Evolutionary conservation across 306 rosid genomes (phyloP).

Genomic region (Pterocarpus macrocarpus): DNA sequence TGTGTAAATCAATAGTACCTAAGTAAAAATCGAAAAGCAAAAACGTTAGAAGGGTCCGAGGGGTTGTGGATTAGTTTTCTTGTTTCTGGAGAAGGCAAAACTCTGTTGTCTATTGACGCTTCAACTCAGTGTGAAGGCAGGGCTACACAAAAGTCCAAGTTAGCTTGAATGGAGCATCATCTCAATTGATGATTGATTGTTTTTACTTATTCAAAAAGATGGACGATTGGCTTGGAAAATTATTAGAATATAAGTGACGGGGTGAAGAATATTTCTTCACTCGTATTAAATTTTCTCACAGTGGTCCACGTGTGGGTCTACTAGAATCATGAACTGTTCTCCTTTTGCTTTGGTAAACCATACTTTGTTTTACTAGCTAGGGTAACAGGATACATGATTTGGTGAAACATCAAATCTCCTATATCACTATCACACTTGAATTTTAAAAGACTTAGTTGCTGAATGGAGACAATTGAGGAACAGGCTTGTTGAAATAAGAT

Average conservation of each 20-base stretch:
- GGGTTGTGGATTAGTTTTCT: constrained; percentile 39
- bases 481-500: not conserved
- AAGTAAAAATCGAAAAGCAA: constrained; percentile 22
- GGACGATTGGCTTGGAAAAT: constrained; percentile 30
- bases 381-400: not conserved
- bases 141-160: constrained; percentile 36
- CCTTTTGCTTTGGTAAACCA: constrained; percentile 5
- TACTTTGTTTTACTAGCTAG: too few species aligned
- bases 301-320: constrained; percentile 18
- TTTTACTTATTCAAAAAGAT: constrained; percentile 38
- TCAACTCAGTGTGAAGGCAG: constrained; percentile 44
- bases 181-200: constrained; percentile 37
- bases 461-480: not conserved
- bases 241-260: constrained; percentile 16
- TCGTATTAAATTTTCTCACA: not conserved
- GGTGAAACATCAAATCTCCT: not conserved
- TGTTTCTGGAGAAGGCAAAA: not conserved
- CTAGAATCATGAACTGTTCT: not conserved
- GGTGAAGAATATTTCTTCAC: constrained; percentile 20
- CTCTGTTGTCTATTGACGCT: constrained; percentile 39
- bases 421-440: not conserved
- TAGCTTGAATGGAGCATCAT: constrained; percentile 26
- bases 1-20: constrained; percentile 9
- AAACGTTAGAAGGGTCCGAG: constrained; percentile 1
- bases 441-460: not conserved